Evolutionary conservation across 2,329 filamentous ascomycete species (phyloP).

Genomic region (Diaporthe ilicicola): DNA sequence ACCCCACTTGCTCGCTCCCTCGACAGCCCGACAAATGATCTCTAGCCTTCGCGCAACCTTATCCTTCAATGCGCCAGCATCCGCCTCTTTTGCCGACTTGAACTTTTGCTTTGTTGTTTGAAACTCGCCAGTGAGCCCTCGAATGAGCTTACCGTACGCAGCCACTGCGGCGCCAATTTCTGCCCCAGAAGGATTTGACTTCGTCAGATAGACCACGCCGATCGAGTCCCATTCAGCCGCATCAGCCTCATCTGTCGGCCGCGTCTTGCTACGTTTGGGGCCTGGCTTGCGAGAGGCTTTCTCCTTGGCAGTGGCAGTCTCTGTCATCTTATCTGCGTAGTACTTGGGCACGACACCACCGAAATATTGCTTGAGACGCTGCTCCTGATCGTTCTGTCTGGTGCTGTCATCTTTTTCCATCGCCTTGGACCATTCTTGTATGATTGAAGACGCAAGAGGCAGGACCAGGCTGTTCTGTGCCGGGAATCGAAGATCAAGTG

Average conservation of each 20-base stretch:
- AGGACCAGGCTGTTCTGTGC: not conserved
- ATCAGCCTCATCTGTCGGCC: slow-evolving; percentile 55
- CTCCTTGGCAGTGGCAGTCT: slow-evolving; percentile 28
- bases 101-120: slow-evolving; percentile 56
- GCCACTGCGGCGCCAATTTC: slow-evolving; percentile 58
- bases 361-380: slow-evolving; percentile 27
- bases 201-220: slow-evolving; percentile 59
- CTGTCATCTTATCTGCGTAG: slow-evolving; percentile 24
- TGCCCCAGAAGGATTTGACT: slow-evolving; percentile 47
- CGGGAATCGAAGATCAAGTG: slow-evolving; percentile 17
- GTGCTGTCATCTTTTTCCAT: slow-evolving; percentile 23
- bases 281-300: slow-evolving; percentile 28
- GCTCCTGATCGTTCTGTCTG: slow-evolving; percentile 27
- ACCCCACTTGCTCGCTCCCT: slow-evolving; percentile 62
- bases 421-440: slow-evolving; percentile 29
- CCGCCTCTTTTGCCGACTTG: slow-evolving; percentile 51
- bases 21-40: slow-evolving; percentile 59
- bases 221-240: slow-evolving; percentile 63
- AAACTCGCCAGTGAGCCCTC: slow-evolving; percentile 56
- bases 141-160: slow-evolving; percentile 59
- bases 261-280: slow-evolving; percentile 49
- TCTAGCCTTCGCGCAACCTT: slow-evolving; percentile 56
- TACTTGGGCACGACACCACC: slow-evolving; percentile 25
- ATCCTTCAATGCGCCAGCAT: slow-evolving; percentile 49
- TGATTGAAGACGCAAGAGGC: slow-evolving; percentile 18